Percentiles rank a stretch among this genome's conserved stretches.
phyloP scores from a whole-genome alignment of 2,329 filamentous ascomycete genomes.

The Phaeoacremonium minimum region DNA sequence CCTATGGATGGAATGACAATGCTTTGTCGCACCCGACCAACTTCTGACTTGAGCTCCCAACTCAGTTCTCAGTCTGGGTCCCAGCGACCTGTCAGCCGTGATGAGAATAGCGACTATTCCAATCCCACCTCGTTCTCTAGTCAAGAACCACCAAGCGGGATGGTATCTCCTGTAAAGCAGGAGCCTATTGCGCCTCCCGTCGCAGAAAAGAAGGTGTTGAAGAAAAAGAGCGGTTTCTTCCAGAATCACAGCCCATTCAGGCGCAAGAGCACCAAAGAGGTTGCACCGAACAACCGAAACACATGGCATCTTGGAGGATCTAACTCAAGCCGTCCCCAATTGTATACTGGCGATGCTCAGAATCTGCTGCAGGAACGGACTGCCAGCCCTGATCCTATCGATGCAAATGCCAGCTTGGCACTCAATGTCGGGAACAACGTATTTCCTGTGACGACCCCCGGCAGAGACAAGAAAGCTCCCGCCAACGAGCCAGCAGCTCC shows the following conservation, averaged over 20 bases:
- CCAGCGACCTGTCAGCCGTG: conserved; percentile 74
- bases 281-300: conserved; percentile 42
- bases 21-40: conserved; percentile 75
- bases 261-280: conserved; percentile 81
- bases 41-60: conserved; percentile 47
- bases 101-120: conserved; percentile 87
- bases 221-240: conserved; percentile 82
- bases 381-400: conserved; percentile 77
- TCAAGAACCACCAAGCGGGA: conserved; percentile 71
- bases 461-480: conserved; percentile 53
- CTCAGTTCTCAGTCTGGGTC: conserved; percentile 40
- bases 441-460: conserved; percentile 82
- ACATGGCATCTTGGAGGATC: conserved; percentile 47
- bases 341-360: conserved; percentile 32
- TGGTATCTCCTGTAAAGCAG: conserved; percentile 70
- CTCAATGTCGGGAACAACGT: conserved; percentile 95
- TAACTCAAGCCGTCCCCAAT: conserved; percentile 29
- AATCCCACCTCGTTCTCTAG: conserved; percentile 87
- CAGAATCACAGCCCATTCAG: conserved; percentile 90
- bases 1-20: conserved; percentile 96
- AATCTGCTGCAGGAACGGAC: conserved; percentile 36
- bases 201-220: conserved; percentile 60
- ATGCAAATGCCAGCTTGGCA: conserved; percentile 87
- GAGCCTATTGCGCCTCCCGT: conserved; percentile 23
- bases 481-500: conserved; percentile 32